Base-by-base conservation (phyloP, 2,329 filamentous ascomycete genomes). In the Colletotrichum limetticola region DNA sequence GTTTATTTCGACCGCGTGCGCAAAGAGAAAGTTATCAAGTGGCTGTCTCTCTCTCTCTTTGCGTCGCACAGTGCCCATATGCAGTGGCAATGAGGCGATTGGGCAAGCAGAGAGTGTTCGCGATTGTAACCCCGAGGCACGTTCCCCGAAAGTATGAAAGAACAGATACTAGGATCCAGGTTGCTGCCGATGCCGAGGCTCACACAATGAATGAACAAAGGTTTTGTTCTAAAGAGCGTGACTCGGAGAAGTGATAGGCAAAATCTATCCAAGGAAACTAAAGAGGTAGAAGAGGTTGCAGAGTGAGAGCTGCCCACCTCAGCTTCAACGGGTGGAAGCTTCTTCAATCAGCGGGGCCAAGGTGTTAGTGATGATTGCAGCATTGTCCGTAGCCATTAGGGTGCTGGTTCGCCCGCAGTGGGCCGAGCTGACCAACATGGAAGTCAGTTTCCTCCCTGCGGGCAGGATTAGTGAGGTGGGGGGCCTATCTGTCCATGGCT, bases 281-380 rank as follows among this genome's bases (percentile, higher is more conserved):
- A 42, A 42, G 30, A 42, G 37, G 4, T 22, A 22, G 19, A 22
- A 49, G 19, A 22, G 7, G 42, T 49, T 19, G 19, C 42, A 57
- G n/a, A 53, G 61, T 37, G 16, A 52, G 22, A 64, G n/a, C 49
- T 55, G 46, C 61, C 49, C 22, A 19, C 4, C 26, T 64, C 22
- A 19, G 11, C 26, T 64, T 58, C 42, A n/a, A 37, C 22, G 26
- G 30, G 32, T 35, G 26, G 30, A 52, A 59, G 59, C 66, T 69
- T 69, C 42, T 64, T 60, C 28, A 28, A 46, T 28, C 66, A 28
- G 53, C 59, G 37, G 66, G 70, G 32, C 42, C 55, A 28, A 49
- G 56, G 49, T 46, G 55, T 62, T 72, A 72, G 59, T 69, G 70
- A 64, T 69, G 66, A 72, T 55, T 72, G 66, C 66, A 57, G 59